Evolutionary conservation across 768 basidiomycete genomes (phyloP), one percentile per base, ranked within the genome.

Genomic region (Tylopilus plumbeoviolaceoides): DNA sequence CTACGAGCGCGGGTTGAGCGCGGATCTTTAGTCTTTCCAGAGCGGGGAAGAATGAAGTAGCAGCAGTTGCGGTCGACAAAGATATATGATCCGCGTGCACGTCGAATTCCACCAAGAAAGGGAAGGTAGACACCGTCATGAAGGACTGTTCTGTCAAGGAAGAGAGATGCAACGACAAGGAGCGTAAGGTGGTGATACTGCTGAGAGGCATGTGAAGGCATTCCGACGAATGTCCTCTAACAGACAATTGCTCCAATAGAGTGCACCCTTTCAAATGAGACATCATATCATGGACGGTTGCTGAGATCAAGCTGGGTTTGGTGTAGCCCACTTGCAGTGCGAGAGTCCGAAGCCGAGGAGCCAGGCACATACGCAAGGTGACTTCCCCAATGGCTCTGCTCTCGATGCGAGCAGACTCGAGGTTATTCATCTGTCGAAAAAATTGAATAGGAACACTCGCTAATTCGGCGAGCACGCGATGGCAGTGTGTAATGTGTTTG

Each of bases 51-150:
- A 64, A 64, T 2, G 53, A 17, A 10, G 15, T 10, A 44, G 44
- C 48, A 45, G 47, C n/a, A 2, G 59, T 42, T 41, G 53, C 48
- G 14, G 28, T 17, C 10, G 54, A 55, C 30, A 61, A 48, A 30
- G 67, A 64, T 25, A 80, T 55, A 55, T 71, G 70, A 10, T 70
- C 65, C 2, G 72, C 75, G 49, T 81, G 78, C 10, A 80, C 48
- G 50, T 78, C 72, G 31, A 81, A 67, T 39, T 76, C 65, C 20
- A 50, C 51, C 50, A 81, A 71, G 28, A 41, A 38, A 9, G 73
- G 73, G 23, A 79, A 72, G 18, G 54, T 52, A 18, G 70, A 68
- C 38, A 79, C 59, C 4, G 72, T 66, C 48, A 68, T 54, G 18
- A 81, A 53, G 11, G 73, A 71, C 21, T 68, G 65, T 15, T 53